Evolutionary conservation across 805 yeast genomes (phyloP), one percentile per base, ranked within the genome.

Genomic region (Barnettozyma sp.): DNA sequence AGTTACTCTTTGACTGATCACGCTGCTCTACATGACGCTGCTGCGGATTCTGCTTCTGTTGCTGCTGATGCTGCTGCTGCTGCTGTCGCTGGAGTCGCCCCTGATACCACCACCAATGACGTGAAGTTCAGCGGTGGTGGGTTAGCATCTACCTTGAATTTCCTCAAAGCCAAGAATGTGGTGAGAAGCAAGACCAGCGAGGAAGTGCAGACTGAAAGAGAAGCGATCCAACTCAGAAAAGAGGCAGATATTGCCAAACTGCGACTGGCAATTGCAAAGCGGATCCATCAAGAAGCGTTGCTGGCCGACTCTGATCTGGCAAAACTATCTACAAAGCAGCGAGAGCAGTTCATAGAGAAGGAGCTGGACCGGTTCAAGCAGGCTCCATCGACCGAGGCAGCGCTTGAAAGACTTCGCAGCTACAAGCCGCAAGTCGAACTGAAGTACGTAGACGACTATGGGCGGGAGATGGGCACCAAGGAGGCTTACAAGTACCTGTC

Each of bases 401-500:
- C 46, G 38, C 25, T 23, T 13, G 42, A 34, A 3, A 32, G 46
- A 17, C 52, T 63, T 21, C 43, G 47, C 8, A 38, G 49, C 27
- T 70, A 73, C 45, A 65, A 63, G 23, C 78, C 79, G 1, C 49
- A 62, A 15, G 68, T 77, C n/a, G 58, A 60, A 17, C 45, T 77
- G 7, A 62, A 60, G 25, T 76, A 77, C 49, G 62, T 59, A 19
- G 81, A 76, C 52, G 73, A 72, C 25, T 42, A 54, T 4, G 84
- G 84, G 1, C 57, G 65, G 15, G 63, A 63, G 13, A 49, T 77
- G 29, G 54, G 55, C 30, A 62, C 68, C 5, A 76, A 75, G 46
- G 71, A 71, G 42, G 83, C 84, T 4, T 77, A 65, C 58, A 77
- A 77, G 52, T 68, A 69, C 38, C 49, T 76, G 33, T 73, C 80